Conservation (phyloP, 2,329 filamentous ascomycete species). For the Aspergillus fumigatus region DNA sequence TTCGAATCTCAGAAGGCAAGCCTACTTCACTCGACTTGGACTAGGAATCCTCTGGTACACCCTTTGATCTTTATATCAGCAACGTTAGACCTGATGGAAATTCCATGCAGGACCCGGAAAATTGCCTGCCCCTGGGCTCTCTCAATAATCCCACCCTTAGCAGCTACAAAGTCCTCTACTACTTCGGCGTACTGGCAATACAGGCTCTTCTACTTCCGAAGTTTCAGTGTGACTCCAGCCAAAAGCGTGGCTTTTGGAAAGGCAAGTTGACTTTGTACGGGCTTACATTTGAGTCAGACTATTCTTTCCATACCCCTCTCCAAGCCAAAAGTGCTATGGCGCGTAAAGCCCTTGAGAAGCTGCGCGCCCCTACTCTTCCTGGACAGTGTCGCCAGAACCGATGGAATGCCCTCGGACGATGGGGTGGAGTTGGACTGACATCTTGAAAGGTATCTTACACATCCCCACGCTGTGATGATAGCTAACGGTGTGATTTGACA, state of each 20-base stretch:
- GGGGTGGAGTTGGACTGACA: conserved; percentile 25
- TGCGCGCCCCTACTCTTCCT: conserved; percentile 21
- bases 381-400: conserved; percentile 26
- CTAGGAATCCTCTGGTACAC: background rate
- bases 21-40: background rate
- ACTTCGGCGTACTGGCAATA: conserved; percentile 27
- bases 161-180: conserved; percentile 23
- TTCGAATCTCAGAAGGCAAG: background rate
- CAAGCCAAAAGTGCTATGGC: conserved; percentile 23
- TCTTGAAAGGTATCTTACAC: conserved; percentile 22
- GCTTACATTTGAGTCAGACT: conserved; percentile 17
- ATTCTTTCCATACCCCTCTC: conserved; percentile 8
- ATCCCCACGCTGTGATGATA: background rate
- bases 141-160: conserved; percentile 10
- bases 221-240: conserved; percentile 18
- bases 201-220: conserved; percentile 22
- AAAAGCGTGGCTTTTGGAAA: conserved; percentile 16
- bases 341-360: conserved; percentile 21
- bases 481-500: conserved; percentile 2
- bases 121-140: background rate
- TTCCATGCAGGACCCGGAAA: background rate
- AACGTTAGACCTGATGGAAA: background rate
- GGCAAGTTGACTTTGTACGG: conserved; percentile 28
- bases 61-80: background rate
- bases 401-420: conserved; percentile 8